phyloP scores from a whole-genome alignment of 2,329 filamentous ascomycete genomes.

The Alternaria conjuncta region DNA sequence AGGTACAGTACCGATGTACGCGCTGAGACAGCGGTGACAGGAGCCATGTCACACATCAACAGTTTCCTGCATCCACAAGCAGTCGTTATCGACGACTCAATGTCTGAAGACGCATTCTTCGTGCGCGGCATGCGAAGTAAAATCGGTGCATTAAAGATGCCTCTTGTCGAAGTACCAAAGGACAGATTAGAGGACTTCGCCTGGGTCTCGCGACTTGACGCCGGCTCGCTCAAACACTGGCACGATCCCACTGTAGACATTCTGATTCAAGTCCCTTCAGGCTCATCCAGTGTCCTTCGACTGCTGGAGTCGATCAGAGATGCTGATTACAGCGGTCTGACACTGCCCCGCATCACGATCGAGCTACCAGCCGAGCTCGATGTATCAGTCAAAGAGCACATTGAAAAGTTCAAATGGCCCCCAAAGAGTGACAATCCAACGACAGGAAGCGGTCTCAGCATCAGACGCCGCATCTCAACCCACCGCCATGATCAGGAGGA shows the following conservation, averaged over 20 bases:
- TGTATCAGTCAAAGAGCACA: slow-evolving; percentile 64
- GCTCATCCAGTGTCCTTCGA: slow-evolving; percentile 77
- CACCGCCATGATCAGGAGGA: slow-evolving; percentile 69
- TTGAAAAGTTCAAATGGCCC: slow-evolving; percentile 72
- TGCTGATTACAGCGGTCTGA: slow-evolving; percentile 76
- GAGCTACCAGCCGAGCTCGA: slow-evolving; percentile 80
- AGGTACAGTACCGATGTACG: slow-evolving; percentile 70
- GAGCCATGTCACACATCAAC: slow-evolving; percentile 74
- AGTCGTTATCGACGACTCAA: slow-evolving; percentile 72
- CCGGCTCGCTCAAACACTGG: slow-evolving; percentile 76
- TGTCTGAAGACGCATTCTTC: slow-evolving; percentile 73
- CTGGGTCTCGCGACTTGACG: slow-evolving; percentile 82
- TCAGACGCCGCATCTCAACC: slow-evolving; percentile 75
- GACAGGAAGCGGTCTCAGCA: slow-evolving; percentile 59
- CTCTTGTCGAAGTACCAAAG: slow-evolving; percentile 77
- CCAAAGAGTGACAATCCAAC: slow-evolving; percentile 52
- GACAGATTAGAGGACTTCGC: slow-evolving; percentile 67
- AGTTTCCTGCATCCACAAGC: slow-evolving; percentile 79
- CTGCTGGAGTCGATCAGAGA: slow-evolving; percentile 76
- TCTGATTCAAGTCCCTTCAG: slow-evolving; percentile 75
- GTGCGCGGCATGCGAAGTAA: slow-evolving; percentile 64
- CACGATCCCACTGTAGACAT: slow-evolving; percentile 81
- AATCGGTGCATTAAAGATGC: slow-evolving; percentile 58
- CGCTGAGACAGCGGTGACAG: slow-evolving; percentile 68
- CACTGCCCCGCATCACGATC: slow-evolving; percentile 77